Evolutionary conservation across 2,329 filamentous ascomycete genomes (phyloP).

Genomic region (Didymellaceae sp.): DNA sequence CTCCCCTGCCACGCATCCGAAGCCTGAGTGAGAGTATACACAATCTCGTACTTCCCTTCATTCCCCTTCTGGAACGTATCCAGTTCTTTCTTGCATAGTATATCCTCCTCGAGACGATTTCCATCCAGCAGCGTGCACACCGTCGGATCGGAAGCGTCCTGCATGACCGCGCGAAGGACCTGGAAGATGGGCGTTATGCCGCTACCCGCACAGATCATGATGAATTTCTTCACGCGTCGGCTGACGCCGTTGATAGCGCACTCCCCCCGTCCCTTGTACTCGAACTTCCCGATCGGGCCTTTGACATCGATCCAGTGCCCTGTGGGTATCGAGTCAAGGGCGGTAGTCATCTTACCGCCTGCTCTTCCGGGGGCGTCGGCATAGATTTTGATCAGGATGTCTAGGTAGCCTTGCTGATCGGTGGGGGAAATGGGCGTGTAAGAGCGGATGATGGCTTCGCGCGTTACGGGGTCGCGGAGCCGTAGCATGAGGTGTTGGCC

Average conservation of each 20-base stretch:
- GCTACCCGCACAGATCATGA: constrained; percentile 89
- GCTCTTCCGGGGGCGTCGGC: constrained; percentile 61
- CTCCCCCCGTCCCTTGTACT: constrained; percentile 72
- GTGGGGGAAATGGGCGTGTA: constrained; percentile 84
- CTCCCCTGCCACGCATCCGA: constrained; percentile 70
- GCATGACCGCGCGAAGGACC: constrained; percentile 76
- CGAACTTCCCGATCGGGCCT: constrained; percentile 84
- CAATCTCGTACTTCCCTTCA: constrained; percentile 64
- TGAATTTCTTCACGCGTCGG: constrained; percentile 68
- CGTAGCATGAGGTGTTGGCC: constrained; percentile 90
- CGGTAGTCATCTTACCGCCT: constrained; percentile 83
- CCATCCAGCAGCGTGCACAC: constrained; percentile 77
- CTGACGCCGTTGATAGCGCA: constrained; percentile 66
- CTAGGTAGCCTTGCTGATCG: constrained; percentile 66
- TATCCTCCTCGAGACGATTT: constrained; percentile 79
- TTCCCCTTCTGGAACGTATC: constrained; percentile 66
- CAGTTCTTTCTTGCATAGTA: constrained; percentile 77
- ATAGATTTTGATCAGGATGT: constrained; percentile 86
- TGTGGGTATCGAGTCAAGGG: constrained; percentile 73
- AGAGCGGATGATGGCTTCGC: constrained; percentile 78
- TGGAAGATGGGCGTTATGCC: constrained; percentile 93
- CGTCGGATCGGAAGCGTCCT: constrained; percentile 68
- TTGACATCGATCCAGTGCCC: constrained; percentile 77
- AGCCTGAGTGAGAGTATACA: constrained; percentile 73
- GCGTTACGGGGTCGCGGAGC: constrained; percentile 72